These are phyloP conservation scores for Wallacemonas sp. DNA, from an alignment of 208 protist species.

Conservation along the genomic window DNA sequence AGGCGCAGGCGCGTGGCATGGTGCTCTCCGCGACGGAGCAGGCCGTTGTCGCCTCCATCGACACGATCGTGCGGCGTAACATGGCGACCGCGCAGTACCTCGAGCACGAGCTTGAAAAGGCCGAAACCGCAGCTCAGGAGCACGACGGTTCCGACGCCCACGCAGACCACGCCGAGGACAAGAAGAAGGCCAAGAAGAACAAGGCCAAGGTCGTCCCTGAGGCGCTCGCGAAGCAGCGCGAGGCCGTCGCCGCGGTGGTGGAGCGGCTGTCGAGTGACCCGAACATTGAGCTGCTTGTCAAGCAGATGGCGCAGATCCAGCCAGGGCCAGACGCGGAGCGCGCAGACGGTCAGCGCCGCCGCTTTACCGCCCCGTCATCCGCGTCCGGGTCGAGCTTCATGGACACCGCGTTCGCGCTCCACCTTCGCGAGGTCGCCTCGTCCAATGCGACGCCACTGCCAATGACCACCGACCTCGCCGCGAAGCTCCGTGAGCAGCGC, in stretches of 20 bases:
- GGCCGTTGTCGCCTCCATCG: conserved; percentile 47
- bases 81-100: conserved; percentile 23
- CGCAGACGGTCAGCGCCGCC: not conserved
- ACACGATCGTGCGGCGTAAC: conserved; percentile 32
- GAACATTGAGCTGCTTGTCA: conserved; percentile 8
- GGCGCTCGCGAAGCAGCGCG: not conserved
- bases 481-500: conserved; percentile 54
- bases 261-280: not conserved
- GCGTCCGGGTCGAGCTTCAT: not conserved
- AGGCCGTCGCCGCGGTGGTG: not conserved
- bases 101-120: conserved; percentile 17
- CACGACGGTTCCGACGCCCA: not conserved
- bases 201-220: not conserved
- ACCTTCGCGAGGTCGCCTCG: conserved; percentile 8
- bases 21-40: conserved; percentile 49
- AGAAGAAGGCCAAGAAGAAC: not conserved
- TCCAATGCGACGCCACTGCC: conserved; percentile 4
- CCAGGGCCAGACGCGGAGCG: not conserved
- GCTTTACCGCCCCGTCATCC: not conserved
- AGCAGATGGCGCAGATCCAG: conserved; percentile 5
- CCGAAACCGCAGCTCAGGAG: not conserved
- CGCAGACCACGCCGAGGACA: too few relatives aligned
- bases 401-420: conserved; percentile 7
- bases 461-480: conserved; percentile 31
- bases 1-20: conserved; percentile 34